Conservation (phyloP, 768 basidiomycete species). For the Lactifluus volemus region DNA sequence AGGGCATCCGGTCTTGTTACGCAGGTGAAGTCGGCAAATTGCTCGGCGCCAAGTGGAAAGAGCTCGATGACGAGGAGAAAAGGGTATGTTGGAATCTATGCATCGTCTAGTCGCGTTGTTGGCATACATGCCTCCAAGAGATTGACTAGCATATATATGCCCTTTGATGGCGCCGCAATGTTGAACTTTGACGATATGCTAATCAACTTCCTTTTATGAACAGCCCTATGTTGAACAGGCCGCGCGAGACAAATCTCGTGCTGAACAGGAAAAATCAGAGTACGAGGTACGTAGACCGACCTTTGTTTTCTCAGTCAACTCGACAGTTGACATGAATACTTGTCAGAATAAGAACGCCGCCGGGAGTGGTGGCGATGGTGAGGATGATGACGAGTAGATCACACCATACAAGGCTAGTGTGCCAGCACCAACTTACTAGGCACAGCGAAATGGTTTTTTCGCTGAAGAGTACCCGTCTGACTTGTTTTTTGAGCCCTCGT, state of each 20-base stretch:
- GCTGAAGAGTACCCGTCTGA: conserved; percentile 10
- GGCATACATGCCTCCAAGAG: conserved; percentile 2
- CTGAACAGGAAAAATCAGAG: conserved; percentile 66
- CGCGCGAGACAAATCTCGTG: conserved; percentile 76
- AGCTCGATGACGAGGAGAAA: conserved; percentile 84
- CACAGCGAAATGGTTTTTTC: not conserved
- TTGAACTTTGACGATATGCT: not conserved
- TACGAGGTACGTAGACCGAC: conserved; percentile 31
- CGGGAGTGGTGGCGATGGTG: conserved; percentile 33
- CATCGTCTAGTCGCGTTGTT: not conserved
- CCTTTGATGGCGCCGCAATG: not conserved
- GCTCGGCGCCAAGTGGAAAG: conserved; percentile 96
- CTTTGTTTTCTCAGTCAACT: not conserved
- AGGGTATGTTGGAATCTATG: conserved; percentile 42
- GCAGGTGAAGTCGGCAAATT: conserved; percentile 90
- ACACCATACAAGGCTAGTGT: conserved; percentile 1
- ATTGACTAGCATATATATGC: too few relatives aligned
- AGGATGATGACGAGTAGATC: conserved; percentile 38
- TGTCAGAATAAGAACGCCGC: conserved; percentile 30
- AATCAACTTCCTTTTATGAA: conserved; percentile 1
- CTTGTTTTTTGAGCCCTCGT: conserved; percentile 9
- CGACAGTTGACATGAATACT: not conserved
- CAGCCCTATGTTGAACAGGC: conserved; percentile 89
- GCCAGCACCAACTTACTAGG: not conserved
- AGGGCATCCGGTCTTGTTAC: conserved; percentile 6